phyloP scores from a whole-genome alignment of 1,139 yeast species.

The Hansenula lynferdii region DNA sequence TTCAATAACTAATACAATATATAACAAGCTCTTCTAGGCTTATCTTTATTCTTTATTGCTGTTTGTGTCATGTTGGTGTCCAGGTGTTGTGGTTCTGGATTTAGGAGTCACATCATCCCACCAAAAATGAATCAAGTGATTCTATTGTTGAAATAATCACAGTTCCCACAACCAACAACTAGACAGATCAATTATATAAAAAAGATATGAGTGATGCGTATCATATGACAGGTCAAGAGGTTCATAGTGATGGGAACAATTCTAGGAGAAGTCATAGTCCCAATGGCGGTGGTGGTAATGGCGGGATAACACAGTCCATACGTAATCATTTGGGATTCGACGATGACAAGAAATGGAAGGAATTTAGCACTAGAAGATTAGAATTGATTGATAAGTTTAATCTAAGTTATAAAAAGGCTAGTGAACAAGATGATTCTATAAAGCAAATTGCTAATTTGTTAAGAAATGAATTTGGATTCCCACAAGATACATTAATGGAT shows the following conservation, averaged over 20 bases:
- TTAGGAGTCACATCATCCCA: slow-evolving; percentile 2
- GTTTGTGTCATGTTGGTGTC: too few relatives aligned
- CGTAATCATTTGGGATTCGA: slow-evolving; percentile 67
- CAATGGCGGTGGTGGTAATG: neutral
- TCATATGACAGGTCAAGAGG: too few relatives aligned
- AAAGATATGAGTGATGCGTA: too few relatives aligned
- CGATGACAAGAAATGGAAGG: slow-evolving; percentile 84
- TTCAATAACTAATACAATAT: too few relatives aligned
- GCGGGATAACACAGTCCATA: slow-evolving; percentile 82
- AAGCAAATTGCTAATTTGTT: slow-evolving; percentile 70
- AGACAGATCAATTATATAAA: too few relatives aligned
- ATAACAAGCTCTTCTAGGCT: too few relatives aligned
- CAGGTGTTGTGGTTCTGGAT: neutral
- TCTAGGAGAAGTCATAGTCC: too few relatives aligned
- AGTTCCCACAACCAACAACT: too few relatives aligned
- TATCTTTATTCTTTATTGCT: too few relatives aligned
- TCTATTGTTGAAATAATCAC: too few relatives aligned
- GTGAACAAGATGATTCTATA: slow-evolving; percentile 86
- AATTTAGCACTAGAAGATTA: slow-evolving; percentile 80
- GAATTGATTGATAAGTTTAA: slow-evolving; percentile 83
- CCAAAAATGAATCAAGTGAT: neutral
- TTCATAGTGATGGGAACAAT: too few relatives aligned
- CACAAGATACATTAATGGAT: slow-evolving; percentile 52
- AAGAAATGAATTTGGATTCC: slow-evolving; percentile 71
- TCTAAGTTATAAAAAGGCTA: slow-evolving; percentile 75